phyloP scores from a whole-genome alignment of 1,139 yeast species.

The Wickerhamiella infanticola region DNA sequence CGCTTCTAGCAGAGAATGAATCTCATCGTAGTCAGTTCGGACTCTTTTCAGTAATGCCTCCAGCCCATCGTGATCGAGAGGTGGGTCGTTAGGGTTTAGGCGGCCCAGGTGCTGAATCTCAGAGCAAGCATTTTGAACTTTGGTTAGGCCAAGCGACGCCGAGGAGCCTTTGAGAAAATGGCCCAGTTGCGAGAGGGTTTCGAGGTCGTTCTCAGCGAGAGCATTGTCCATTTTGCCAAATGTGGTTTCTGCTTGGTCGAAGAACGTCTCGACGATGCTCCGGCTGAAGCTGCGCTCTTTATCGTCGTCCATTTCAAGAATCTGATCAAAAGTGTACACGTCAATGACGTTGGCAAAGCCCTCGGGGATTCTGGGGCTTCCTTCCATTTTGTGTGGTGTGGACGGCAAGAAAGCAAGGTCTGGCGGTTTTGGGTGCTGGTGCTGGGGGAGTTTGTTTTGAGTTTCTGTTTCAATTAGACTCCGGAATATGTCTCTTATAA shows the following conservation, averaged over 20 bases:
- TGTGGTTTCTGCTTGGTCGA: slow-evolving; percentile 76
- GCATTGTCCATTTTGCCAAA: slow-evolving; percentile 54
- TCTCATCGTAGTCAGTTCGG: slow-evolving; percentile 23
- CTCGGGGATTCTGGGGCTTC: background rate
- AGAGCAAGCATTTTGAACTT: slow-evolving; percentile 78
- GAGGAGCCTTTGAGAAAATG: slow-evolving; percentile 93
- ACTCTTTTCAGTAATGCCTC: slow-evolving; percentile 15
- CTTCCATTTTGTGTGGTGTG: background rate
- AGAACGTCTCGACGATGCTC: slow-evolving; percentile 63
- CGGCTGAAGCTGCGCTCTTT: slow-evolving; percentile 69
- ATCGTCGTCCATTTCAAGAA: slow-evolving; percentile 87
- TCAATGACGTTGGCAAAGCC: slow-evolving; percentile 44
- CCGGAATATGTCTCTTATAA: too few species aligned
- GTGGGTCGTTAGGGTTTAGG: slow-evolving; percentile 12
- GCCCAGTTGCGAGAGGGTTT: slow-evolving; percentile 57
- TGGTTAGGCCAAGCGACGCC: slow-evolving; percentile 76
- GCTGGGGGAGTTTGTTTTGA: too few species aligned
- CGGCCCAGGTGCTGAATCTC: slow-evolving; percentile 61
- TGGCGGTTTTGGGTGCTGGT: too few species aligned
- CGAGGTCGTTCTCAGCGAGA: slow-evolving; percentile 35
- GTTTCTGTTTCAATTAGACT: too few species aligned
- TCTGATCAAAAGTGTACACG: slow-evolving; percentile 78
- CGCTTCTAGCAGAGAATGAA: slow-evolving; percentile 18
- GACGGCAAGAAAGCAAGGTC: too few species aligned
- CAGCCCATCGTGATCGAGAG: background rate